Conservation (phyloP, 2,329 filamentous ascomycete genomes). For the Pseudogymnoascus sp. region DNA sequence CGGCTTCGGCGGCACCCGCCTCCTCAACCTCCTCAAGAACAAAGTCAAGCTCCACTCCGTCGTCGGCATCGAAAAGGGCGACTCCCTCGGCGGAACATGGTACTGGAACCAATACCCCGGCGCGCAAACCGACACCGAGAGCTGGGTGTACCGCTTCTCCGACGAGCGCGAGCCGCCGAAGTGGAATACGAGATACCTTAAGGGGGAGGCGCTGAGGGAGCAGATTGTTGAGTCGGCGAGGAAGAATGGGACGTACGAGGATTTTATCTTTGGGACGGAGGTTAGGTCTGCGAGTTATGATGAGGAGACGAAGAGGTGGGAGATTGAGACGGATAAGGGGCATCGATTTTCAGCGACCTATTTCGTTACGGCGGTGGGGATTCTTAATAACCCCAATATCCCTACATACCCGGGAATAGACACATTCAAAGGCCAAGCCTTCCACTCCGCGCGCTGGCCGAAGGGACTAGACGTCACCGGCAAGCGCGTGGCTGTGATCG, state of each 20-base stretch:
- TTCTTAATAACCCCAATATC: slow-evolving; percentile 19
- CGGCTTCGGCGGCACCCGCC: slow-evolving; percentile 22
- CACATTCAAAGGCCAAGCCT: slow-evolving; percentile 41
- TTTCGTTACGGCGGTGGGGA: slow-evolving; percentile 20
- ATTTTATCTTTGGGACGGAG: slow-evolving; percentile 16
- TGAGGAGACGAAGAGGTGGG: slow-evolving; percentile 15
- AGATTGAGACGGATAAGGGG: slow-evolving; percentile 18
- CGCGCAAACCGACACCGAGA: slow-evolving; percentile 22
- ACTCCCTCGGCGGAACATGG: slow-evolving; percentile 18
- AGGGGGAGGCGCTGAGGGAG: neutral
- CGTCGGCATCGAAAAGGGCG: slow-evolving; percentile 12
- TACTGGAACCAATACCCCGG: slow-evolving; percentile 24
- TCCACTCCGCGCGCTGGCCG: slow-evolving; percentile 52
- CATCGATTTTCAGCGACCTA: slow-evolving; percentile 15
- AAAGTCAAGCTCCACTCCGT: slow-evolving; percentile 15
- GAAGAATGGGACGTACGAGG: neutral
- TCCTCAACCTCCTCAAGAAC: slow-evolving; percentile 16
- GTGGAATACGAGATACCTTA: neutral
- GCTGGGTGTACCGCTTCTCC: slow-evolving; percentile 18
- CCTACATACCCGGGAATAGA: slow-evolving; percentile 38
- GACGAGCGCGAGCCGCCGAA: neutral
- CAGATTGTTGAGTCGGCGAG: neutral
- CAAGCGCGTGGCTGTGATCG: slow-evolving; percentile 51
- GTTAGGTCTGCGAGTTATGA: slow-evolving; percentile 18
- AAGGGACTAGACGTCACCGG: slow-evolving; percentile 42